Evolutionary conservation across 345 rosid genomes (phyloP).

Genomic region (Arabis alpina): DNA sequence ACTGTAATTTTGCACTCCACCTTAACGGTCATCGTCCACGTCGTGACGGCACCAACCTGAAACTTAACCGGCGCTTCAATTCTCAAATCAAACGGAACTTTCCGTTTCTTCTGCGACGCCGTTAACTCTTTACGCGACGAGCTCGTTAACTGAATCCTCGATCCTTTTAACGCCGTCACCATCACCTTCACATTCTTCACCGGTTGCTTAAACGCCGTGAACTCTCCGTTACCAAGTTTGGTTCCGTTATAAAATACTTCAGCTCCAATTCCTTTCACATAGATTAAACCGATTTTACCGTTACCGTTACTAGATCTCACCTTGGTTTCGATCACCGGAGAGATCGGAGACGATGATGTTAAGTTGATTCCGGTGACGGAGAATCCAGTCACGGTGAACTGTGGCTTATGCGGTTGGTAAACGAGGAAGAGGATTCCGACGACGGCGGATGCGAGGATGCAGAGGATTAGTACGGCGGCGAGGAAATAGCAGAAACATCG

Average conservation of each 20-base stretch:
- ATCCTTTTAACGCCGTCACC: conserved; percentile 46
- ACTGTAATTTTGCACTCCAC: conserved; percentile 69
- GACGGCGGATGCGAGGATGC: conserved; percentile 46
- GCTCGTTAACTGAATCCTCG: conserved; percentile 49
- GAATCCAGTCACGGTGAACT: conserved; percentile 53
- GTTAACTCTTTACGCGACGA: conserved; percentile 37
- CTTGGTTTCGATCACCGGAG: conserved; percentile 57
- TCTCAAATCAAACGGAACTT: conserved; percentile 56
- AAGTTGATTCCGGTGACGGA: conserved; percentile 63
- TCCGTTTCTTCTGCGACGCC: conserved; percentile 39
- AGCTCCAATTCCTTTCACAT: conserved; percentile 49
- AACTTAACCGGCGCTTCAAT: conserved; percentile 71
- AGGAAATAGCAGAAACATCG: conserved; percentile 52
- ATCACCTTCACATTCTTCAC: conserved; percentile 58
- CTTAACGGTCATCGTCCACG: conserved; percentile 67
- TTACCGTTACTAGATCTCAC: conserved; percentile 60
- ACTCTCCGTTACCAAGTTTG: conserved; percentile 49
- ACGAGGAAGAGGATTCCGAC: conserved; percentile 65
- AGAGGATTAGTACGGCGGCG: conserved; percentile 35
- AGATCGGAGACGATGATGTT: conserved; percentile 44
- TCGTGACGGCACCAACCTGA: conserved; percentile 59
- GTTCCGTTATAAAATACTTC: conserved; percentile 44
- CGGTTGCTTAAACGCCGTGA: conserved; percentile 63
- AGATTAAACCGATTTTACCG: conserved; percentile 62
- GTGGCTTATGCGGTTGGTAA: conserved; percentile 62